Conservation (phyloP, 2,329 filamentous ascomycete genomes). For the Monascus ruber region DNA sequence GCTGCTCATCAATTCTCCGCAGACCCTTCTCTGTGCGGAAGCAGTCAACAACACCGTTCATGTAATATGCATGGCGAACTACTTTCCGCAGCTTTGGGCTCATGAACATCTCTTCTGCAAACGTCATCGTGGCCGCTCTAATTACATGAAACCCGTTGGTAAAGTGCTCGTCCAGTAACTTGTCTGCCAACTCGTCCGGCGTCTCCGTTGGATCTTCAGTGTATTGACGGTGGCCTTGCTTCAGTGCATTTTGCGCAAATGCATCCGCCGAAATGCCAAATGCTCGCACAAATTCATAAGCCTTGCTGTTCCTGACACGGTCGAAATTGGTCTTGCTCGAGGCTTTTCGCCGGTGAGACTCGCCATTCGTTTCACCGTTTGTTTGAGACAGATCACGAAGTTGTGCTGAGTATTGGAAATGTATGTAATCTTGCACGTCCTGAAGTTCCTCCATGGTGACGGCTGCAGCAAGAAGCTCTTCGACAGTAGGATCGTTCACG, state of each 20-base stretch:
- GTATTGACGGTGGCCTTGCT: constrained; percentile 64
- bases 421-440: constrained; percentile 89
- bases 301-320: constrained; percentile 66
- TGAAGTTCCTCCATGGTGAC: constrained; percentile 90
- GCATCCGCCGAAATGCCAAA: constrained; percentile 85
- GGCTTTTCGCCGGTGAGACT: constrained; percentile 69
- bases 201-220: constrained; percentile 72
- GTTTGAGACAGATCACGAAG: constrained; percentile 66
- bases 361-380: constrained; percentile 47
- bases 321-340: constrained; percentile 72
- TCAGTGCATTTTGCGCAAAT: constrained; percentile 74
- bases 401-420: constrained; percentile 81
- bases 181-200: constrained; percentile 80
- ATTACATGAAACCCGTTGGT: constrained; percentile 65
- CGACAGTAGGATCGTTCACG: constrained; percentile 62
- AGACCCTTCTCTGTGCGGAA: constrained; percentile 87
- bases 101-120: constrained; percentile 77
- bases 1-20: constrained; percentile 84
- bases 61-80: constrained; percentile 73
- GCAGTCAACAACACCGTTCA: constrained; percentile 74
- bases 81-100: constrained; percentile 84
- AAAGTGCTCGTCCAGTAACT: constrained; percentile 60
- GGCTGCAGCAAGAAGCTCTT: constrained; percentile 69
- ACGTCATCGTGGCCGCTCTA: constrained; percentile 71
- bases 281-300: constrained; percentile 71